These are phyloP conservation scores for Penicillium odoratum DNA, from an alignment of 495 filamentous ascomycete genomes.

Conservation along the genomic window DNA sequence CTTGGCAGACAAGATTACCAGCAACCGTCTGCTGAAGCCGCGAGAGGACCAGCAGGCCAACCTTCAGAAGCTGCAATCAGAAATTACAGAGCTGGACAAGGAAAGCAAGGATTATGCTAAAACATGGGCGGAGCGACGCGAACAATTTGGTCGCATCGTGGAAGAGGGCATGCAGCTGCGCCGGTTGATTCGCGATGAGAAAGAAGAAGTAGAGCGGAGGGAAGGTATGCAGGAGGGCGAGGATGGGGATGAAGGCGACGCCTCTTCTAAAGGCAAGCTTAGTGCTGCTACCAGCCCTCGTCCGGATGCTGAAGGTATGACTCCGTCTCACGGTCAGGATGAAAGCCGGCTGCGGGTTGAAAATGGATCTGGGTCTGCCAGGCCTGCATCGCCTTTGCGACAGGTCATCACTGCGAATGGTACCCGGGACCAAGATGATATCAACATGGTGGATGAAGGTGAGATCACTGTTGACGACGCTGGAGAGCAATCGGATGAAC, in stretches of 20 bases:
- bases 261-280: slow-evolving; percentile 48
- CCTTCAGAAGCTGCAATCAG: slow-evolving; percentile 75
- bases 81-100: slow-evolving; percentile 82
- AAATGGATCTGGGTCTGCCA: slow-evolving; percentile 25
- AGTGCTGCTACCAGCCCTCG: slow-evolving; percentile 66
- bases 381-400: slow-evolving; percentile 43
- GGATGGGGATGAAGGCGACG: slow-evolving; percentile 71
- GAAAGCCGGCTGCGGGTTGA: slow-evolving; percentile 45
- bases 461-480: slow-evolving; percentile 55
- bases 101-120: slow-evolving; percentile 78
- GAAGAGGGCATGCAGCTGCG: slow-evolving; percentile 86
- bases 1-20: slow-evolving; percentile 80
- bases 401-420: slow-evolving; percentile 35
- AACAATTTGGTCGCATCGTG: slow-evolving; percentile 88
- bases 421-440: slow-evolving; percentile 47
- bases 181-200: slow-evolving; percentile 88
- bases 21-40: slow-evolving; percentile 72
- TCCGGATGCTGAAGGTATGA: slow-evolving; percentile 53
- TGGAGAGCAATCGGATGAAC: slow-evolving; percentile 38
- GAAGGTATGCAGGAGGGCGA: slow-evolving; percentile 79
- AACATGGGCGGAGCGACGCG: slow-evolving; percentile 82
- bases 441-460: slow-evolving; percentile 62
- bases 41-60: slow-evolving; percentile 79
- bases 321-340: slow-evolving; percentile 51
- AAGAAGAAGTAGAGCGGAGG: slow-evolving; percentile 75